Evolutionary conservation across 2,329 filamentous ascomycete genomes (phyloP), one percentile per base, ranked within the genome.

Genomic region (Sporothrix brasiliensis): DNA sequence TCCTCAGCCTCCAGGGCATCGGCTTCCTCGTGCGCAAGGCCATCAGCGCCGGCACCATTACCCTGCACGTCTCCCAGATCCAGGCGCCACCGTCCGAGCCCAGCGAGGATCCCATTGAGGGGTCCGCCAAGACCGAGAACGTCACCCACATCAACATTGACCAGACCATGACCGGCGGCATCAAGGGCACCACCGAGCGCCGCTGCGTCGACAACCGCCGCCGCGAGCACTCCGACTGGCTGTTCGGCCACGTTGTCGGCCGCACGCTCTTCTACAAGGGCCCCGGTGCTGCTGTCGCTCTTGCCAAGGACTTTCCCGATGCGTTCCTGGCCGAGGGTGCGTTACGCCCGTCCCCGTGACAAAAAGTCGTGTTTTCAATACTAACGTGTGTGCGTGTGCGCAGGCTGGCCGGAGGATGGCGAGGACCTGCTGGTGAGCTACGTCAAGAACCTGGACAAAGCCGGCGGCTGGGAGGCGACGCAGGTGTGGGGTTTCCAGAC

Each of bases 181-280:
- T 96, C 73, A 87, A 87, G 76, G 89, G 88, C 75, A 93, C 77
- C 66, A 77, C 81, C 54, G 87, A 88, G 83, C 78, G 79, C 73
- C 86, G 87, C 71, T 85, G 82, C 77, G 76, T 86, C 68, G 86
- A 88, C 81, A 77, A 79, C 78, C 75, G 75, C 69, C 79, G 75
- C 74, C 89, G 90, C 75, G 85, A 87, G 73, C 92, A 94, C 82
- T 82, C 81, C 30, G 93, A 97, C 83, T 89, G 89, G 84, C 86
- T 97, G 74, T 97, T 96, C 78, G 93, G 93, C 71, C 82, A 81
- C 69, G 85, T 95, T 73, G 82, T 83, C 67, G 92, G 91, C 70
- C 84, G 83, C 72, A 87, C 85, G 56, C 80, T 82, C 60, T 88
- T 85, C 77, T 74, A 87, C 71, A 49, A 27, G 4, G 71, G 70